Conservation (phyloP, 208 protist species). For the Leishmania aethiopica region DNA sequence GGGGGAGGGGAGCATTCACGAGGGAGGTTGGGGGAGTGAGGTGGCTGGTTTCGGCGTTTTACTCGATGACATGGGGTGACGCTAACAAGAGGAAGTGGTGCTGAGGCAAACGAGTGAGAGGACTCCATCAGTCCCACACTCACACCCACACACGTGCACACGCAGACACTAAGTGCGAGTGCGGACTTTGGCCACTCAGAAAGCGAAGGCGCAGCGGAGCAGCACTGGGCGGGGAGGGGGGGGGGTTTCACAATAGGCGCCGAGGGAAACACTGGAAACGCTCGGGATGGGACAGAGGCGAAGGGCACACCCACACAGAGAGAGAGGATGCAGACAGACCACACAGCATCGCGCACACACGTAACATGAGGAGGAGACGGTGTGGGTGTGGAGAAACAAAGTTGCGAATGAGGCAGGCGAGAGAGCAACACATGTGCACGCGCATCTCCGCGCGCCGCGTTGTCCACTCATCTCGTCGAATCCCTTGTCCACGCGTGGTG, state of each 20-base stretch:
- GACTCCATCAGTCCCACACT: too few species aligned
- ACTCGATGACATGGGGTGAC: not conserved
- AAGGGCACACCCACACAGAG: too few species aligned
- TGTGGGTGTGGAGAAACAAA: not conserved
- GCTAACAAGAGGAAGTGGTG: not conserved
- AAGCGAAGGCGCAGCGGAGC: too few species aligned
- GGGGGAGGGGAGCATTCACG: too few species aligned
- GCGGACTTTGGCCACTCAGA: too few species aligned
- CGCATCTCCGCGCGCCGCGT: not conserved
- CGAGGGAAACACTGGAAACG: not conserved
- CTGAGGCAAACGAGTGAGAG: not conserved
- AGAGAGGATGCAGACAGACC: not conserved
- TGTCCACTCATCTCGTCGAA: not conserved
- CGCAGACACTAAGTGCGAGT: too few species aligned
- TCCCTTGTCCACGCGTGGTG: not conserved
- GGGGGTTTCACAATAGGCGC: too few species aligned
- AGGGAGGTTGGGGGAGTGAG: too few species aligned
- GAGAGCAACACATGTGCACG: not conserved
- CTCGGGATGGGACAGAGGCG: too few species aligned
- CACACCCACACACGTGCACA: too few species aligned
- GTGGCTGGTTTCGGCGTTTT: not conserved
- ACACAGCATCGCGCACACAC: too few species aligned
- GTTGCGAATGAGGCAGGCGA: not conserved
- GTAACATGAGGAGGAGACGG: not conserved
- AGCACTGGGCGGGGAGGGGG: not conserved